Evolutionary conservation across 2,329 filamentous ascomycete species (phyloP), one percentile per base, ranked within the genome.

Genomic region (Hysterium pulicare): DNA sequence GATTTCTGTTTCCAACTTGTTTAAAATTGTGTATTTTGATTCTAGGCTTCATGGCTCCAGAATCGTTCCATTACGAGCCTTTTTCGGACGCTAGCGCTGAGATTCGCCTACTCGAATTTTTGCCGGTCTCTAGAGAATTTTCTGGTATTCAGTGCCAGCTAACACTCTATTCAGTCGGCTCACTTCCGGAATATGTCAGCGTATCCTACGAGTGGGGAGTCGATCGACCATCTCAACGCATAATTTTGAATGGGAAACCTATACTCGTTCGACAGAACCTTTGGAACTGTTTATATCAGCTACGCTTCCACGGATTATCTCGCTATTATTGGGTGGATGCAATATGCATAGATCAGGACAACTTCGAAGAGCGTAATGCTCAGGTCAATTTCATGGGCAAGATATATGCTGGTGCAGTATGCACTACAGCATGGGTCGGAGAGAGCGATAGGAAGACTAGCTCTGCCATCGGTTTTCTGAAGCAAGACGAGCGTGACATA

Each of bases 381-480:
- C 45, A 49, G 34, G 38, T 49, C 19, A 21, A 31, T 7, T 11
- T 40, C n/a, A 49, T 49, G 45, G 26, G 23, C 3, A 21, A 45
- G 16, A 45, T 49, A 15, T 49, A 47, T 35, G 16, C 6, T 9
- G 23, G 36, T 19, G 40, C 44, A 16, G 26, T 17, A 10, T 17
- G 26, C 15, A 39, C 44, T 7, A 11, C 42, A n/a, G 30, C 41
- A 10, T 49, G 46, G 34, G 36, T 49, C n/a, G 38, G 46, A 16
- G 31, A 41, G 81, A 35, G 8, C 24, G 24, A 28, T 28, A 7
- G 8, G 7, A 8, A 28, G 8, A 28, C 24, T 28, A 28, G 24
- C 7, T 28, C n/a, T n/a, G n/a, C n/a, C n/a, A n/a, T n/a, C n/a
- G 24, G 8, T 28, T 28, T 8, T 13, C 13, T 28, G 8, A 13